Evolutionary conservation across 164 flowering plant species (phyloP).

Genomic region (Umbellularia californica): DNA sequence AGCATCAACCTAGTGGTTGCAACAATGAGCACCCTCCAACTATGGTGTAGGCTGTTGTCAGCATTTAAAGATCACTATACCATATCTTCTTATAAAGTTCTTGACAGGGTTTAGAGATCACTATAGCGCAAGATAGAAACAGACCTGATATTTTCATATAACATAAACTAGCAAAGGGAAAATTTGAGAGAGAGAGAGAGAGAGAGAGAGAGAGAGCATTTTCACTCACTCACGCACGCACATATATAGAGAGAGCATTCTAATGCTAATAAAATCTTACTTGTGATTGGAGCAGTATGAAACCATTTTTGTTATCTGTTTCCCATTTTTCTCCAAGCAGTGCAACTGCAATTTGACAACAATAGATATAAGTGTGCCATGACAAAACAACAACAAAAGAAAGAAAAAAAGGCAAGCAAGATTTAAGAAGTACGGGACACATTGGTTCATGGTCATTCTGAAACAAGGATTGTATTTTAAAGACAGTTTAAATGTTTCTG

Average conservation of each 20-base stretch:
- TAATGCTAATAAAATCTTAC: slow-evolving; percentile 25
- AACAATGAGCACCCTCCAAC: too few species aligned
- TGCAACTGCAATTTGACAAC: slow-evolving; percentile 62
- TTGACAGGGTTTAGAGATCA: too few species aligned
- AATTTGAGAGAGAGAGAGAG: not conserved
- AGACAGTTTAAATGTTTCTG: not conserved
- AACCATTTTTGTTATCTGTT: slow-evolving; percentile 77
- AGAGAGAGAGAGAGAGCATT: not conserved
- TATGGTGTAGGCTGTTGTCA: too few species aligned
- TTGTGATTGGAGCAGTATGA: slow-evolving; percentile 91
- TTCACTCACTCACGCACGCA: too few species aligned
- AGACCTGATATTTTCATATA: too few species aligned
- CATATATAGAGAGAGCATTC: too few species aligned
- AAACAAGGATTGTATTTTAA: not conserved
- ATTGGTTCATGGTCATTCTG: not conserved
- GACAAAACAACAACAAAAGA: not conserved
- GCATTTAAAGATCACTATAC: too few species aligned
- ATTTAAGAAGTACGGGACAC: not conserved
- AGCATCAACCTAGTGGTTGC: too few species aligned
- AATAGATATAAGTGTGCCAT: not conserved
- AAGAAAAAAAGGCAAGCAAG: not conserved
- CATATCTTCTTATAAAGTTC: too few species aligned
- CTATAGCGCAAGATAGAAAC: too few species aligned
- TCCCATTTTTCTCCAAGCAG: slow-evolving; percentile 76
- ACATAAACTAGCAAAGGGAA: not conserved